A percentile compares a stretch with the other conserved stretches of the same genome.
phyloP scores from a whole-genome alignment of 23 red algal species.

The Gracilaria caudata region DNA sequence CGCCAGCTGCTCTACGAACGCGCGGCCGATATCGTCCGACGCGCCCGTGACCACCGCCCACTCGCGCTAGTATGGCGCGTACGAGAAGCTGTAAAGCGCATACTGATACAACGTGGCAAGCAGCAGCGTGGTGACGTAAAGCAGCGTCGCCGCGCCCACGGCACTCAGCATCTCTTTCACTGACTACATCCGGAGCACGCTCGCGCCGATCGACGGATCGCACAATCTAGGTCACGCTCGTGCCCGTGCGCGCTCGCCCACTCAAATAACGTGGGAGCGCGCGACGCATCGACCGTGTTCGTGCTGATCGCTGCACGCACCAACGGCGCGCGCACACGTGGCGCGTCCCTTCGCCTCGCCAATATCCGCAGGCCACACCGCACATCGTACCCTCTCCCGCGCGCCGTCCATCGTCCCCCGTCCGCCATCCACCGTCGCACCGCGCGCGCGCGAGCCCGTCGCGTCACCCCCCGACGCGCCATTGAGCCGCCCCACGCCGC shows the following conservation, averaged over 20 bases:
- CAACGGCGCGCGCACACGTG: not conserved
- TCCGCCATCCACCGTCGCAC: not conserved
- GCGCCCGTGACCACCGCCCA: slow-evolving; percentile 99
- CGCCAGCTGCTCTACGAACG: slow-evolving; percentile 77
- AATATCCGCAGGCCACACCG: too few relatives aligned
- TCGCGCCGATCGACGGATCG: not conserved
- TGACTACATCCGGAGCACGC: not conserved
- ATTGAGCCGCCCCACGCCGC: slow-evolving; percentile 20
- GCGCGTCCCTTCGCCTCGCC: too few relatives aligned
- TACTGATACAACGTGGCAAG: slow-evolving; percentile 22
- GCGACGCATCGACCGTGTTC: too few relatives aligned
- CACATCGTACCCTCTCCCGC: too few relatives aligned
- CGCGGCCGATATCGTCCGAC: slow-evolving; percentile 90
- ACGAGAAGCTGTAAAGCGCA: slow-evolving; percentile 29
- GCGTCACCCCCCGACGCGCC: not conserved
- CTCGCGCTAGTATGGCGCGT: slow-evolving; percentile 43
- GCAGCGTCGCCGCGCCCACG: slow-evolving; percentile 26
- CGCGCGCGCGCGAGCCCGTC: not conserved
- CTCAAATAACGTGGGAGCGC: too few relatives aligned
- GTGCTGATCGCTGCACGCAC: too few relatives aligned
- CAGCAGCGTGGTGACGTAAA: not conserved
- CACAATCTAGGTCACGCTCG: not conserved
- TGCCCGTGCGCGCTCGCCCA: too few relatives aligned
- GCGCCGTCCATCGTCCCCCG: too few relatives aligned
- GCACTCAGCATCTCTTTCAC: slow-evolving; percentile 1